Conservation (phyloP, 2,329 filamentous ascomycete species). For the Aspergillus awamori region DNA sequence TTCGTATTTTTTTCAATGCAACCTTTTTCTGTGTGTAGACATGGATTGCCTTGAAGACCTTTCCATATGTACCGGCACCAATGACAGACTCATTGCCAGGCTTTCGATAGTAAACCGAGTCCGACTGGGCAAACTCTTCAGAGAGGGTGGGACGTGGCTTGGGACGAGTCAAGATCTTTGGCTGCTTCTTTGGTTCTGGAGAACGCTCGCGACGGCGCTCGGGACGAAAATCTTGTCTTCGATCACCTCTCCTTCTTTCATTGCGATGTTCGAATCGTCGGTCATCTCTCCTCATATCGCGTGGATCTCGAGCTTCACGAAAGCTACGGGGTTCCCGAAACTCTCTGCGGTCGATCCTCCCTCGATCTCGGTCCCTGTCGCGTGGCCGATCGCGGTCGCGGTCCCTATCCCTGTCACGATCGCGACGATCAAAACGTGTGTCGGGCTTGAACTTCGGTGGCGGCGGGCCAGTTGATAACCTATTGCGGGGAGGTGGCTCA, state of each 20-base stretch:
- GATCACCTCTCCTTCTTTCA: slow-evolving; percentile 43
- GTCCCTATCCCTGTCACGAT: slow-evolving; percentile 42
- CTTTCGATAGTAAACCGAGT: slow-evolving; percentile 92
- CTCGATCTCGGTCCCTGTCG: slow-evolving; percentile 35
- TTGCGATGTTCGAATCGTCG: slow-evolving; percentile 45
- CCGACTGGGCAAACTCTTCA: slow-evolving; percentile 72
- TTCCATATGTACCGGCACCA: slow-evolving; percentile 91
- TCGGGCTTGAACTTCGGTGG: slow-evolving; percentile 46
- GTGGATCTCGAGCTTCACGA: slow-evolving; percentile 33
- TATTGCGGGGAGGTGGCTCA: slow-evolving; percentile 41
- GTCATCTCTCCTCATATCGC: slow-evolving; percentile 42
- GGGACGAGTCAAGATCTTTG: slow-evolving; percentile 68
- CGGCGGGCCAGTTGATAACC: slow-evolving; percentile 39
- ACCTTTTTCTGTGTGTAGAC: slow-evolving; percentile 76
- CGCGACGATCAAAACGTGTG: slow-evolving; percentile 45
- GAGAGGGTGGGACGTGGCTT: slow-evolving; percentile 73
- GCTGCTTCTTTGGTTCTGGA: slow-evolving; percentile 56
- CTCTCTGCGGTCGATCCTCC: slow-evolving; percentile 39
- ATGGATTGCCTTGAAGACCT: slow-evolving; percentile 90
- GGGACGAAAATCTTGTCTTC: slow-evolving; percentile 35
- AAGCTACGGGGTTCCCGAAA: slow-evolving; percentile 34
- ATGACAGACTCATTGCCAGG: slow-evolving; percentile 97
- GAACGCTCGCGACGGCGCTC: slow-evolving; percentile 55
- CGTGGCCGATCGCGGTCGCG: slow-evolving; percentile 42
- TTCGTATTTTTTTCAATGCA: slow-evolving; percentile 96